Conservation (phyloP, 2,329 filamentous ascomycete genomes). For the Claviceps africana region DNA sequence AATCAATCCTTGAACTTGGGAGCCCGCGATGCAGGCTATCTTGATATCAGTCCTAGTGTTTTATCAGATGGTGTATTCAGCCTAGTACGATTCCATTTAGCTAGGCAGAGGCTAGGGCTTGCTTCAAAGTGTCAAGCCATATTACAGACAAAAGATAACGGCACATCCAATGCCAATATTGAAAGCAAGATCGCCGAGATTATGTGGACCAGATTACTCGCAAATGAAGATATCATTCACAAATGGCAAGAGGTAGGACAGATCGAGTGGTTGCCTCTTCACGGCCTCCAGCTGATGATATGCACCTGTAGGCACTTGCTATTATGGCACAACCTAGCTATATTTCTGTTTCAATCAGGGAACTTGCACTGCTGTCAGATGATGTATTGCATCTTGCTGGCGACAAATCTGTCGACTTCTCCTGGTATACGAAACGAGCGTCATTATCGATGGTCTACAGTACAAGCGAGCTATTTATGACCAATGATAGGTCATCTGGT, state of each 20-base stretch:
- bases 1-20: slow-evolving; percentile 58
- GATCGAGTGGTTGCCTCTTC: not conserved
- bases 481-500: slow-evolving; percentile 62
- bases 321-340: slow-evolving; percentile 78
- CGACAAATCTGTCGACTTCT: slow-evolving; percentile 66
- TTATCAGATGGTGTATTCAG: slow-evolving; percentile 70
- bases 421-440: slow-evolving; percentile 65
- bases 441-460: slow-evolving; percentile 48
- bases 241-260: slow-evolving; percentile 69
- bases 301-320: slow-evolving; percentile 53
- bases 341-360: slow-evolving; percentile 59
- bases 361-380: slow-evolving; percentile 72
- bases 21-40: slow-evolving; percentile 71
- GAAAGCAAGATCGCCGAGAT: slow-evolving; percentile 55
- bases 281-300: not conserved
- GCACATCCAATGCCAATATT: slow-evolving; percentile 24
- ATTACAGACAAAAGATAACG: slow-evolving; percentile 19
- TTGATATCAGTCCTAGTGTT: slow-evolving; percentile 72
- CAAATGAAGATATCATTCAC: slow-evolving; percentile 57
- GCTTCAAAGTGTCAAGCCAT: slow-evolving; percentile 24
- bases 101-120: slow-evolving; percentile 50
- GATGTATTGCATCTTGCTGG: slow-evolving; percentile 85
- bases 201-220: slow-evolving; percentile 62
- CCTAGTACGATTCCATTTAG: slow-evolving; percentile 65
- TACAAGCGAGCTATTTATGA: slow-evolving; percentile 83